Conservation (phyloP, 495 filamentous ascomycete genomes). For the Hypoxylon crocopeplum region DNA sequence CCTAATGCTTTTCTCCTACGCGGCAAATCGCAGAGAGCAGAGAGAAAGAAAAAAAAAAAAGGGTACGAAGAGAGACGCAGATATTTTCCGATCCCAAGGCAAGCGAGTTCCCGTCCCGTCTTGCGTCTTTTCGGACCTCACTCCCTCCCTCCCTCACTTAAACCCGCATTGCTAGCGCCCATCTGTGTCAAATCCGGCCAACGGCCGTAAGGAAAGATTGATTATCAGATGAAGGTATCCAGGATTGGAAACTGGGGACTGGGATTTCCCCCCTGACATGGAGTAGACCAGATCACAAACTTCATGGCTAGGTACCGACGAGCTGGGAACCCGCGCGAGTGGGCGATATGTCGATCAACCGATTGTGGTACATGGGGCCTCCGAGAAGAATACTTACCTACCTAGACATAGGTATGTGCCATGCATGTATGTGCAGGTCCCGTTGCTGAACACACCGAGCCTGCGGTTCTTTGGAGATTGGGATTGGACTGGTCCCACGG, state of each 20-base stretch:
- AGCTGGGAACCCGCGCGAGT: constrained; percentile 18
- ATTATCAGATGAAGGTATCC: not conserved
- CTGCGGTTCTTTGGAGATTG: constrained; percentile 6
- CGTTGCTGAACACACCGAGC: too few relatives aligned
- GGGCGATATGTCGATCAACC: constrained; percentile 20
- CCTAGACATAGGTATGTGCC: too few relatives aligned
- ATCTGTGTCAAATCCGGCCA: too few relatives aligned
- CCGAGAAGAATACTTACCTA: too few relatives aligned
- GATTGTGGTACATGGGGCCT: too few relatives aligned
- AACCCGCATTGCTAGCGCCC: too few relatives aligned
- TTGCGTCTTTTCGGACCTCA: too few relatives aligned
- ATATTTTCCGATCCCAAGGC: constrained; percentile 24
- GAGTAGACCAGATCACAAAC: not conserved
- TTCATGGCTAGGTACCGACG: constrained; percentile 28
- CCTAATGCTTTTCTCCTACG: constrained; percentile 39
- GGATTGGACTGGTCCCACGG: constrained; percentile 4
- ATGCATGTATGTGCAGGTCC: too few relatives aligned
- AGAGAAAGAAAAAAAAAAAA: constrained; percentile 1
- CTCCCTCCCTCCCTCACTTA: not conserved
- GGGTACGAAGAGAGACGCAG: not conserved
- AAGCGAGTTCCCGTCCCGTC: constrained; percentile 22
- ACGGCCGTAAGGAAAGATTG: constrained; percentile 40
- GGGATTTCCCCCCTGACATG: too few relatives aligned
- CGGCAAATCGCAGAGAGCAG: constrained; percentile 27
- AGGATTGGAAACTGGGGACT: not conserved